Percentiles rank a stretch among this genome's conserved stretches.
These are phyloP conservation scores for Mycena latifolia DNA, from an alignment of 768 basidiomycete species.

Conservation along the genomic window DNA sequence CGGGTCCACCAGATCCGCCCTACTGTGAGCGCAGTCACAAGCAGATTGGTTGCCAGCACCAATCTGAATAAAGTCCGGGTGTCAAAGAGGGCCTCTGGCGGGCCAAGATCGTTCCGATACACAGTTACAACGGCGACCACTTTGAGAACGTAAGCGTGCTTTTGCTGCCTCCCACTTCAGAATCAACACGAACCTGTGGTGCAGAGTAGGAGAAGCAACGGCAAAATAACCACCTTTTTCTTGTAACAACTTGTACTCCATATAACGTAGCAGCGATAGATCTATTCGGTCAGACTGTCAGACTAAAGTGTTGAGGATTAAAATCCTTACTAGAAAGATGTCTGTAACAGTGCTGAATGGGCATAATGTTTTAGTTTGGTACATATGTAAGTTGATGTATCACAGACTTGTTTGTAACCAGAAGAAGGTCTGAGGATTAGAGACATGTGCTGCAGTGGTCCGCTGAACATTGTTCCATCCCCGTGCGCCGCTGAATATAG, in stretches of 20 bases:
- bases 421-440: neutral
- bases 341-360: too few species aligned
- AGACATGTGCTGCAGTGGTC: neutral
- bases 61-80: neutral
- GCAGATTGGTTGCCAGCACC: too few species aligned
- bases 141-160: neutral
- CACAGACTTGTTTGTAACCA: conserved; percentile 13
- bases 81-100: conserved; percentile 1
- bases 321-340: too few species aligned
- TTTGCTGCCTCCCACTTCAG: too few species aligned
- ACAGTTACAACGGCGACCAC: neutral
- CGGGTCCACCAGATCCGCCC: conserved; percentile 20
- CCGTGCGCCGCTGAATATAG: neutral
- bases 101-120: neutral
- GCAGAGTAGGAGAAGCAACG: neutral
- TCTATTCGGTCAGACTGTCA: neutral
- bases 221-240: neutral
- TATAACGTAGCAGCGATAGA: conserved; percentile 22
- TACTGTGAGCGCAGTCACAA: neutral
- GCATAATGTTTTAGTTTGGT: neutral
- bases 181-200: conserved; percentile 10
- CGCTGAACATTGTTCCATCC: neutral
- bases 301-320: neutral
- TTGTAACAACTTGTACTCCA: conserved; percentile 3
- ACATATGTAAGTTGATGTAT: neutral